Conservation (phyloP, 345 rosid species). For the Hibiscus syriacus region DNA sequence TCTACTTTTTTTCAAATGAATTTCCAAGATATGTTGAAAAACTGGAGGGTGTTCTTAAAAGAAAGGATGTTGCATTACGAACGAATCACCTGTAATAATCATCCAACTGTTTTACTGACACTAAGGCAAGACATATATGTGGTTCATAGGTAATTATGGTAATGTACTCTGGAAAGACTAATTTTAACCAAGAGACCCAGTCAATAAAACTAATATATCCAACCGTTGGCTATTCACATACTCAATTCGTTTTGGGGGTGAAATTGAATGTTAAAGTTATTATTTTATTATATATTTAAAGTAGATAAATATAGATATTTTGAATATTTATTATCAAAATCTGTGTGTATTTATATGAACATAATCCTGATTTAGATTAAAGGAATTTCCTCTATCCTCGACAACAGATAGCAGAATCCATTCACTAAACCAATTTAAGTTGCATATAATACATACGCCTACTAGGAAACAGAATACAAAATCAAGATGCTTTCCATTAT, state of each 20-base stretch:
- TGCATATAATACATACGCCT: no score
- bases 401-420: not conserved
- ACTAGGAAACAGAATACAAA: not conserved
- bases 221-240: no score
- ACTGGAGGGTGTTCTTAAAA: slow-evolving; percentile 11
- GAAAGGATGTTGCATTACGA: slow-evolving; percentile 13
- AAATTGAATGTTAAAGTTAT: no score
- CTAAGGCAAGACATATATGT: not conserved
- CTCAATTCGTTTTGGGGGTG: no score
- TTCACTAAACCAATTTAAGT: not conserved
- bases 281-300: no score
- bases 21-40: not conserved
- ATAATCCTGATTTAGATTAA: not conserved
- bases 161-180: no score
- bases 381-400: not conserved
- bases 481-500: not conserved
- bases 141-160: not conserved
- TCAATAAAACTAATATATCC: no score
- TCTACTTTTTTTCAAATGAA: not conserved
- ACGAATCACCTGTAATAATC: slow-evolving; percentile 22
- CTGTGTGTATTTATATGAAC: no score
- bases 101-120: not conserved
- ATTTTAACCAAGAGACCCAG: no score
- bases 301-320: no score
- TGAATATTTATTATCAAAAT: no score